These are phyloP conservation scores for Cephaloascus fragrans DNA, from an alignment of 805 yeast species.

Conservation along the genomic window DNA sequence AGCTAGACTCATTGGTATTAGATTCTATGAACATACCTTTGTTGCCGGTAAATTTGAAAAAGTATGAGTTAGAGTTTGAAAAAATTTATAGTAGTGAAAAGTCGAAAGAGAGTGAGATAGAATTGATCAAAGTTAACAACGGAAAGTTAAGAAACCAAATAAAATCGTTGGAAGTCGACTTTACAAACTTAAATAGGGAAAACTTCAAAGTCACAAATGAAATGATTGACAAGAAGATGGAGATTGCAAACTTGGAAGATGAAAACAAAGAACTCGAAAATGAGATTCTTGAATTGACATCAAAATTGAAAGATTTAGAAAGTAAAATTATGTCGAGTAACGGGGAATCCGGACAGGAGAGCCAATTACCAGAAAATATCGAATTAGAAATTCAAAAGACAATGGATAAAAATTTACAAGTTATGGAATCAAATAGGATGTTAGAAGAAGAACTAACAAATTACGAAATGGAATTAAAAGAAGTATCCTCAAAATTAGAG, in stretches of 20 bases:
- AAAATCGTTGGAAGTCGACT: conserved; percentile 59
- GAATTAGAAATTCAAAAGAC: conserved; percentile 48
- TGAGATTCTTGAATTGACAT: conserved; percentile 37
- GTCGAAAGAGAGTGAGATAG: conserved; percentile 55
- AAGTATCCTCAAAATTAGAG: conserved; percentile 20
- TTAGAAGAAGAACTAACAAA: conserved; percentile 42
- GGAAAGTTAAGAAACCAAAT: conserved; percentile 67
- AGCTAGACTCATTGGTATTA: conserved; percentile 62
- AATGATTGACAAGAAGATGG: conserved; percentile 71
- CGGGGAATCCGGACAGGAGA: conserved; percentile 2
- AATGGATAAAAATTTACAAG: conserved; percentile 52
- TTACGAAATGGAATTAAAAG: conserved; percentile 21
- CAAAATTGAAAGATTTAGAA: conserved; percentile 24
- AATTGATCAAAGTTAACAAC: conserved; percentile 49
- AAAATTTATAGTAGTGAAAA: conserved; percentile 63
- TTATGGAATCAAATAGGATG: conserved; percentile 51
- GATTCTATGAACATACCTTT: conserved; percentile 72
- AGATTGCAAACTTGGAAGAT: conserved; percentile 63
- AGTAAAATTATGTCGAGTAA: conserved; percentile 15
- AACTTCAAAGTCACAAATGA: conserved; percentile 83
- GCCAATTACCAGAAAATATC: conserved; percentile 17
- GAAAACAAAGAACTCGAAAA: conserved; percentile 55
- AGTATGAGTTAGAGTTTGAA: conserved; percentile 65
- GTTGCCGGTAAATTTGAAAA: conserved; percentile 60
- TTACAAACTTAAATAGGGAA: conserved; percentile 63